Evolutionary conservation across 352 stramenopile genomes (phyloP).

Genomic region (Phytophthora parvispora): DNA sequence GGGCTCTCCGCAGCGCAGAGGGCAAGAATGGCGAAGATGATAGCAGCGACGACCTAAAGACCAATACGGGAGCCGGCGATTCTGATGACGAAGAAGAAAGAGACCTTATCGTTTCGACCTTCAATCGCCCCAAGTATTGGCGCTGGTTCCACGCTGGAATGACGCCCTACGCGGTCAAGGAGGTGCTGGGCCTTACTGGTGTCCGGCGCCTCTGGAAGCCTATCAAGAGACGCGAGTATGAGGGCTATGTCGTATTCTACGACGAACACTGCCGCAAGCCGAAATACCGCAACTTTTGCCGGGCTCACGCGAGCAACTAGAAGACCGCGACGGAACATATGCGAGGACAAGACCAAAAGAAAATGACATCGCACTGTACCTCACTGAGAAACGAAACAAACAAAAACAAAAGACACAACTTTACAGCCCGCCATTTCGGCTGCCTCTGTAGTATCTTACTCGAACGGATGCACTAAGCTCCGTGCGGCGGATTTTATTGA

Average conservation of each 20-base stretch:
- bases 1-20: neutral
- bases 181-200: slow-evolving; percentile 15
- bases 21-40: neutral
- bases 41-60: neutral
- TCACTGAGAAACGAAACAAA: neutral
- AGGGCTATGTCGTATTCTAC: slow-evolving; percentile 20
- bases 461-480: no score
- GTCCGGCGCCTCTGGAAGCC: slow-evolving; percentile 15
- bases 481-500: no score
- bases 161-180: slow-evolving; percentile 8
- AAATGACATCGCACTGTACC: no score
- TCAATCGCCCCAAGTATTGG: slow-evolving; percentile 9
- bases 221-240: slow-evolving; percentile 19
- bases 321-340: no score
- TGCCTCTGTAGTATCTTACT: no score
- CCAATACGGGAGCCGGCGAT: neutral
- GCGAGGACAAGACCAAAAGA: no score
- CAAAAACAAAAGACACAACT: no score
- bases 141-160: slow-evolving; percentile 15
- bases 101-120: slow-evolving; percentile 10
- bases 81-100: slow-evolving; percentile 15
- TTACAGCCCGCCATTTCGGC: no score
- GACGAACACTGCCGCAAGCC: slow-evolving; percentile 13
- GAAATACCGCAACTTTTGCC: slow-evolving; percentile 8
- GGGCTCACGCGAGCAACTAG: neutral